These are phyloP conservation scores for Oryza coarctata DNA, from an alignment of 176 grass and related monocot genomes.

Conservation along the genomic window DNA sequence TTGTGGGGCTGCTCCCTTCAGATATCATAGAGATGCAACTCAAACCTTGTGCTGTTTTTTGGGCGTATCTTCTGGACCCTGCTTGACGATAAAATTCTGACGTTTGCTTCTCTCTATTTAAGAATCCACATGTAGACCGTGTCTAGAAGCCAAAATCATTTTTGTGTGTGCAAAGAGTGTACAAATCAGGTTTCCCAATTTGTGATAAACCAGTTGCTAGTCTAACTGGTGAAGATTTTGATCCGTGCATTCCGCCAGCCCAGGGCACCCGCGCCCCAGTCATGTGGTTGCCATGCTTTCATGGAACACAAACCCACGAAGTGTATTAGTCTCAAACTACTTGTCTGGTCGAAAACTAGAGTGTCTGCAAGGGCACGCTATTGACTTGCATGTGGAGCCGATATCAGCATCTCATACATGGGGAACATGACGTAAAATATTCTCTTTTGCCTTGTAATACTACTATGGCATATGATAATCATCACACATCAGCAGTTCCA, in stretches of 20 bases:
- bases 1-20: neutral
- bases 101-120: neutral
- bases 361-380: neutral
- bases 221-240: neutral
- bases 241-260: neutral
- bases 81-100: neutral
- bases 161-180: neutral
- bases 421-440: neutral
- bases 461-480: neutral
- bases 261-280: neutral
- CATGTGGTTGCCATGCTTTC: neutral
- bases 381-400: conserved; percentile 1
- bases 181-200: neutral
- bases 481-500: neutral
- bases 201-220: neutral
- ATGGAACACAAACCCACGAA: neutral
- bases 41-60: too few species aligned
- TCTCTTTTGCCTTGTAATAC: neutral
- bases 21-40: neutral
- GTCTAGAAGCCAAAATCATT: neutral
- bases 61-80: neutral
- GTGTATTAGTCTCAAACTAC: neutral
- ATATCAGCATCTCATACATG: neutral
- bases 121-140: neutral
- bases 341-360: conserved; percentile 1